Base-by-base conservation (phyloP, 108 stramenopile genomes). In the Skeletonema potamos region DNA sequence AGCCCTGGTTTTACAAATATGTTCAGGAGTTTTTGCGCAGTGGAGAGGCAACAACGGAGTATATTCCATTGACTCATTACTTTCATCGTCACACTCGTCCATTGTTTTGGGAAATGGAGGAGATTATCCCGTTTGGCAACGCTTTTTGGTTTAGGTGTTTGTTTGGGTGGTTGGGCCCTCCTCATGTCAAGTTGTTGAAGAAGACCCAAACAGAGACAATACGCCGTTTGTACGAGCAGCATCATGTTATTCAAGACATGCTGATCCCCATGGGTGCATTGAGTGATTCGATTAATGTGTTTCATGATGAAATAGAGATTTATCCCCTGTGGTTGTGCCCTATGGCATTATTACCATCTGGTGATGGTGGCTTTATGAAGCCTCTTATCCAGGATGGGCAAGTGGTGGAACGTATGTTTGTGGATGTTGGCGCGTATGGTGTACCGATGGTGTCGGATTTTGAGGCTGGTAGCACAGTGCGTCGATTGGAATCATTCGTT, bases 61-160 rank as follows among this genome's bases (percentile, higher is more conserved):
- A 81, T 65, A 83, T 86, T 59, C 88, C 88, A 34, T 26, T 85
- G 27, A 56, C 48, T 22, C 65, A 86, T 74, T 89, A 79, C 66
- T 86, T 81, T 44, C 88, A 89, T 66, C 81, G 88, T 26, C 74
- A 77, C 67, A 86, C 85, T 20, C 62, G 64, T 46, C 54, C 66
- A 22, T 68, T 89, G 33, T 89, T 89, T 69, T 89, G 88, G 88
- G 88, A 89, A 60, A 67, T 87, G 73, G 82, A 85, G 56, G 37
- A 73, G 30, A 82, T 89, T 71, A 86, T 89, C 61, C 88, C 88
- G 20, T 80, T 82, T 55, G 79, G 82, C 18, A 84, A 89, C 76
- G 71, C 86, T 57, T 70, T 78, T 8, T 33, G 84, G 27, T 89
- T 76, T 57, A 76, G 88, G 22, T 82, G 66, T 58, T 58, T 89